A percentile compares a stretch with the other conserved stretches of the same genome.
These are phyloP conservation scores for Naumovozyma dairenensis DNA, from an alignment of 805 yeast species.

Conservation along the genomic window DNA sequence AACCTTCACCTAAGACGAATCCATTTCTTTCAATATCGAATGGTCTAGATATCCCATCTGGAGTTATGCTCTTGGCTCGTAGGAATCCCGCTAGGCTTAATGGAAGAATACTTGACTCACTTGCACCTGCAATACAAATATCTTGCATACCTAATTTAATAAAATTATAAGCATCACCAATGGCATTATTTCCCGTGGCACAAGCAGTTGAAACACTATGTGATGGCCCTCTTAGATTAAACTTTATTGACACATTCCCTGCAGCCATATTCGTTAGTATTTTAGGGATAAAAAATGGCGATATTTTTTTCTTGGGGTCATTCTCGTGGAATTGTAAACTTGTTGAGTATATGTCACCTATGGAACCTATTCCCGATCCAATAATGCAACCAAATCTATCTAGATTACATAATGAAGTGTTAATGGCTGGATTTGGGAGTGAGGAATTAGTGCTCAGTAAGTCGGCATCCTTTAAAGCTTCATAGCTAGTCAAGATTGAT, in stretches of 20 bases:
- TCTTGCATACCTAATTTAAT: conserved; percentile 73
- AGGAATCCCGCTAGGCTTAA: conserved; percentile 84
- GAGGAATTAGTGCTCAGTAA: conserved; percentile 34
- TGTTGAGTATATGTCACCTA: conserved; percentile 51
- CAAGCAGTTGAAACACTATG: conserved; percentile 92
- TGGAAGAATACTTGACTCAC: conserved; percentile 83
- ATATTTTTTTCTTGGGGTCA: conserved; percentile 43
- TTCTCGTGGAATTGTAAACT: conserved; percentile 31
- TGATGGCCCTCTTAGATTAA: conserved; percentile 72
- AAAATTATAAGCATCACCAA: conserved; percentile 85
- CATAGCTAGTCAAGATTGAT: conserved; percentile 64
- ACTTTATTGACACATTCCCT: conserved; percentile 75
- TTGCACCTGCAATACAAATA: conserved; percentile 88
- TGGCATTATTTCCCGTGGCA: conserved; percentile 89
- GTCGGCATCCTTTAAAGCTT: conserved; percentile 65
- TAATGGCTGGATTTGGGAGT: conserved; percentile 20
- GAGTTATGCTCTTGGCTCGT: conserved; percentile 70
- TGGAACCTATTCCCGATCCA: conserved; percentile 89
- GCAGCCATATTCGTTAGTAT: conserved; percentile 88
- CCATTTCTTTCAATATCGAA: conserved; percentile 75
- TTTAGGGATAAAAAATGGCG: conserved; percentile 81
- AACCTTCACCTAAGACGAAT: conserved; percentile 89
- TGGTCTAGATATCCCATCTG: conserved; percentile 67
- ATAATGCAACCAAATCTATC: conserved; percentile 57
- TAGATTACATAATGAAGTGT: conserved; percentile 19